Percentiles rank a stretch among this genome's conserved stretches.
Evolutionary conservation across 2,329 filamentous ascomycete species (phyloP).

Genomic region (Ophiosphaerella herpotricha): DNA sequence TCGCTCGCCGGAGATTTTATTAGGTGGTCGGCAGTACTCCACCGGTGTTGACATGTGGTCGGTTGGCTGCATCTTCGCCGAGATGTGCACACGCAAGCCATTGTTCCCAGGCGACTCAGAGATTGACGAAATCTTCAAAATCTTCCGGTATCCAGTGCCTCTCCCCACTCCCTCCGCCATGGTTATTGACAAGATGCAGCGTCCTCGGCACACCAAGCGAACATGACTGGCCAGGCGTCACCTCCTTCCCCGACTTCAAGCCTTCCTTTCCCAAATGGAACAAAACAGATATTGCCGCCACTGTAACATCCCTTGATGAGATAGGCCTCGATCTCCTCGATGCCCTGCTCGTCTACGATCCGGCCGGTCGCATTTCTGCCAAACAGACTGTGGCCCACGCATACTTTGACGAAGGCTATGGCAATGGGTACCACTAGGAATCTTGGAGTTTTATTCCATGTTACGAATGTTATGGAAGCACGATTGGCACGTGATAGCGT

Average conservation of each 20-base stretch:
- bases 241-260: slow-evolving; percentile 95
- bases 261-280: slow-evolving; percentile 89
- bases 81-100: slow-evolving; percentile 94
- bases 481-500: slow-evolving; percentile 12
- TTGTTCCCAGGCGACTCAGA: slow-evolving; percentile 91
- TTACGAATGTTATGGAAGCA: slow-evolving; percentile 36
- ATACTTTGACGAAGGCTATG: slow-evolving; percentile 68
- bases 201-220: slow-evolving; percentile 83
- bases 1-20: slow-evolving; percentile 84
- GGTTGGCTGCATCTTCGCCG: slow-evolving; percentile 90
- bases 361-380: slow-evolving; percentile 82
- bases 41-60: slow-evolving; percentile 98
- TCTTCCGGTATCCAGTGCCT: slow-evolving; percentile 68
- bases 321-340: slow-evolving; percentile 70
- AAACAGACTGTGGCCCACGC: slow-evolving; percentile 85
- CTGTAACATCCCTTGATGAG: slow-evolving; percentile 76
- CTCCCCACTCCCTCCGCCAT: no score
- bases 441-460: slow-evolving; percentile 25
- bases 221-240: slow-evolving; percentile 84
- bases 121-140: slow-evolving; percentile 94
- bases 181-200: slow-evolving; percentile 20
- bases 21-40: slow-evolving; percentile 89
- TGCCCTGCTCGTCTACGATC: slow-evolving; percentile 81
- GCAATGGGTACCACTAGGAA: slow-evolving; percentile 39
- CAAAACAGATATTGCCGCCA: slow-evolving; percentile 66